Evolutionary conservation across 1,284 basidiomycete species (phyloP), one percentile per base, ranked within the genome.

Genomic region (Mycena citricolor): DNA sequence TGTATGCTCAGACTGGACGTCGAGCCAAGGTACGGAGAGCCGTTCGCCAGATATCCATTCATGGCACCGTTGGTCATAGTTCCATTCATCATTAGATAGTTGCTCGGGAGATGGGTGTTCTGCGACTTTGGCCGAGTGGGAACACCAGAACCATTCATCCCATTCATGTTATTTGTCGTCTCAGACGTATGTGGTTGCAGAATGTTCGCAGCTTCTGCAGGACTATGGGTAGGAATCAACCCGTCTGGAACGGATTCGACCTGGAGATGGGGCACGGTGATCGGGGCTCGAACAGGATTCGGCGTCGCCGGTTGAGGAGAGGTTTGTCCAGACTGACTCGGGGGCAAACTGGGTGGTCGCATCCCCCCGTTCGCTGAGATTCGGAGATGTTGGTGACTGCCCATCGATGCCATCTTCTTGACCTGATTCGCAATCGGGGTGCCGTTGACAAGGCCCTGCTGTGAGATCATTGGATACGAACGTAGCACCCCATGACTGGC

Each of bases 341-440:
- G 58, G 44, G 57, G 40, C 47, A 62, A 40, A 12, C 52, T 47
- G 4, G 74, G 68, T 1, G 76, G 73, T 14, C 73, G 76, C 61
- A 76, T 77, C 26, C 65, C 73, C 42, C 73, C 75, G 29, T 72
- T 75, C 0, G 78, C 74, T 0, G 77, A 77, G 26, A 79, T 76
- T 23, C 80, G 74, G 64, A 79, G 70, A 37, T 77, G 78, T 1
- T 77, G 74, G 5, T 75, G 59, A 0, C 66, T 61, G 12, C 62
- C 58, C 4, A 79, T 73, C 1, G 79, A 73, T 1, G 74, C 67
- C 68, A 73, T 71, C 61, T 71, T 76, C 65, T 81, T 82, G 48
- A 81, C 60, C 37, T 76, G 77, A 14, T 77, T 68, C 43, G 73
- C 74, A 59, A 79, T 42, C 32, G 54, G 49, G 29, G 47, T 52